Evolutionary conservation across 768 basidiomycete species (phyloP), one percentile per base, ranked within the genome.

Genomic region (Boletus barrowsii): DNA sequence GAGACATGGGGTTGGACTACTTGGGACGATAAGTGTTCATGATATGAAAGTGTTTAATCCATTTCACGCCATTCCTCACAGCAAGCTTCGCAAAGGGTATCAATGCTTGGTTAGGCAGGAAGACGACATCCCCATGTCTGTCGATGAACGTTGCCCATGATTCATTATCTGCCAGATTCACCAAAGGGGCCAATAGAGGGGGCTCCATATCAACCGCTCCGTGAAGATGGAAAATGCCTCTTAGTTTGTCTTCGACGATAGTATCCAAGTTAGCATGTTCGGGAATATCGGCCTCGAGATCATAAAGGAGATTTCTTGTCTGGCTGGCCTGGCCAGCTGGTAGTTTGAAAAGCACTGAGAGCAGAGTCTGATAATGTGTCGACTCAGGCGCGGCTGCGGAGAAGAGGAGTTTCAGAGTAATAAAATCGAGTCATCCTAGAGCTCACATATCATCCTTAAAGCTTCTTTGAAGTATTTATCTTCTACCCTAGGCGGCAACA

Each of bases 171-270:
- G 83, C 82, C 4, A 77, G 72, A 30, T 84, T 79, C 45, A 81
- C 76, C 2, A 83, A 76, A 1, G 89, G 94, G 68, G 92, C 82
- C 11, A 97, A 75, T n/a, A 95, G 70, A 0, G 93, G 88, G 1
- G 93, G 87, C 60, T 90, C 89, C 71, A 87, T 86, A 58, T 93
- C 84, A 2, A 96, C 83, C 4, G 95, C 94, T 7, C 95, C 95
- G 64, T 95, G 95, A 5, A 95, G 78, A 36, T 86, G 83, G 70
- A 96, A 95, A 17, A 94, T 84, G 2, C 86, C 75, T 3, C 81
- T 76, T 5, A 97, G 74, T 17, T 84, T 83, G 46, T 94, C 90
- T 57, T 87, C 80, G 6, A 95, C 90, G 4, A 86, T 83, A 11
- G 83, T 81, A 61, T 84, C 88, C 60, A 95, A 67, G 20, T 83